These are phyloP conservation scores for Colletotrichum godetiae DNA, from an alignment of 2,329 filamentous ascomycete species.

Conservation along the genomic window DNA sequence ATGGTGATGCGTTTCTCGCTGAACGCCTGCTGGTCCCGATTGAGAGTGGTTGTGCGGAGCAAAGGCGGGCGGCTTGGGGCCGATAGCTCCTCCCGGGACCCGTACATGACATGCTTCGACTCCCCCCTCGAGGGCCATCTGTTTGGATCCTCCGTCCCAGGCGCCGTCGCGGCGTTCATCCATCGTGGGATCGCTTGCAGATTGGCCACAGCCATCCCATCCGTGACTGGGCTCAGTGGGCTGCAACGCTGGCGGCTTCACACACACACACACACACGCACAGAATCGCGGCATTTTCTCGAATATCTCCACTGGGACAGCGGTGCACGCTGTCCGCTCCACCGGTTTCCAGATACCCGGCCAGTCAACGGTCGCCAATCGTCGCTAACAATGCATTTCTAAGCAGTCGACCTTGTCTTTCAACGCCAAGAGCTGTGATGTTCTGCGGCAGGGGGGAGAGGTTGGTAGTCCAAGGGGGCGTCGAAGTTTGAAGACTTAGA, in stretches of 20 bases:
- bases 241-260: conserved; percentile 17
- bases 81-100: not conserved
- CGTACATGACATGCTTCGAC: not conserved
- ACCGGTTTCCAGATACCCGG: conserved; percentile 15
- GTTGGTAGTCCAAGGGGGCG: conserved; percentile 11
- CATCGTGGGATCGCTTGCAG: not conserved
- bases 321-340: conserved; percentile 21
- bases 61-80: conserved; percentile 5
- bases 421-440: not conserved
- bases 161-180: conserved; percentile 11
- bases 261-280: not conserved
- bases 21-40: conserved; percentile 3
- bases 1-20: conserved; percentile 19
- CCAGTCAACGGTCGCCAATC: conserved; percentile 16
- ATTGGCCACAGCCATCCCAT: not conserved
- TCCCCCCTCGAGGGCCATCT: not conserved
- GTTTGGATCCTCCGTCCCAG: conserved; percentile 1
- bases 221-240: conserved; percentile 5
- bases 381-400: conserved; percentile 14
- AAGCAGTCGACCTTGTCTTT: conserved; percentile 14
- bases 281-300: conserved; percentile 28
- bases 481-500: not conserved
- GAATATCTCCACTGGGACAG: conserved; percentile 19
- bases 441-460: conserved; percentile 4
- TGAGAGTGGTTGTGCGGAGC: conserved; percentile 18